phyloP scores from a whole-genome alignment of 768 basidiomycete genomes.

The Megacollybia marginata region DNA sequence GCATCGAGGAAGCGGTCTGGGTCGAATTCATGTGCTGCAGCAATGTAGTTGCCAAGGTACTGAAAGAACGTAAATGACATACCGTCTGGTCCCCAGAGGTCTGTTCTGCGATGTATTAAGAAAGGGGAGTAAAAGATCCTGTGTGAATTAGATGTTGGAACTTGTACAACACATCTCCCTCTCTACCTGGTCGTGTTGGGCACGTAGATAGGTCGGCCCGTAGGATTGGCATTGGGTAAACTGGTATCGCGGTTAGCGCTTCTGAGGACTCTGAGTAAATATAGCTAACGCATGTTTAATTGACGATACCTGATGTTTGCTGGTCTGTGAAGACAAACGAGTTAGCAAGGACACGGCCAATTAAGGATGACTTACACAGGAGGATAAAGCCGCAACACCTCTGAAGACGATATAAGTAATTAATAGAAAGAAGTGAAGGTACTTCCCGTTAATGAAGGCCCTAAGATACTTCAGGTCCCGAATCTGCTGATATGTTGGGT shows the following conservation, averaged over 20 bases:
- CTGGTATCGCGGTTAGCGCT: slow-evolving; percentile 16
- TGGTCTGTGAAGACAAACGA: neutral
- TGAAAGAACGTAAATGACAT: slow-evolving; percentile 7
- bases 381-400: slow-evolving; percentile 11
- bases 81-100: slow-evolving; percentile 31
- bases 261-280: slow-evolving; percentile 4
- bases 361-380: slow-evolving; percentile 7
- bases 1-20: slow-evolving; percentile 34
- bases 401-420: neutral
- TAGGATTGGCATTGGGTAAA: slow-evolving; percentile 14
- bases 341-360: neutral
- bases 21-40: slow-evolving; percentile 22
- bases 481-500: slow-evolving; percentile 24
- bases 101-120: slow-evolving; percentile 26
- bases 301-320: neutral
- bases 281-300: neutral
- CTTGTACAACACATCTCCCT: neutral
- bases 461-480: slow-evolving; percentile 31
- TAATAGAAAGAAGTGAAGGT: neutral
- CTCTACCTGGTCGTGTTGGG: slow-evolving; percentile 14
- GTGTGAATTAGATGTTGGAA: neutral
- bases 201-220: slow-evolving; percentile 18
- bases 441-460: slow-evolving; percentile 22
- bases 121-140: slow-evolving; percentile 22
- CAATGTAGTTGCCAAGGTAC: neutral